Evolutionary conservation across 1,284 basidiomycete genomes (phyloP), one percentile per base, ranked within the genome.

Genomic region (Mycena sp.): DNA sequence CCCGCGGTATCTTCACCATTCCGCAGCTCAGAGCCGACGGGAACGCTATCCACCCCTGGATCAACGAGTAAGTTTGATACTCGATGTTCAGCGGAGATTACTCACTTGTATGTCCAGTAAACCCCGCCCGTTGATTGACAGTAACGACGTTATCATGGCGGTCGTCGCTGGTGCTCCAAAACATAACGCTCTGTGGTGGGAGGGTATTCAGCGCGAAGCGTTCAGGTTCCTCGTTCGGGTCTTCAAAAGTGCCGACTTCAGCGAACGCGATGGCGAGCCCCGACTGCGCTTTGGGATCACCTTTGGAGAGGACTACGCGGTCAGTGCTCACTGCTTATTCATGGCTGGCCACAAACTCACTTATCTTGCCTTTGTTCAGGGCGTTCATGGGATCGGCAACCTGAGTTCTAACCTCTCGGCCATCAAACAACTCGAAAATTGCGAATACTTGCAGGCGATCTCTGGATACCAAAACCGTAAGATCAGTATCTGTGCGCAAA

Each of bases 381-480:
- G 52, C n/a, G n/a, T 22, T 22, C n/a, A 22, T 22, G 22, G 8
- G 11, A 54, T 54, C 52, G 22, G 2, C 8, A 54, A 54, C 52
- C 13, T 54, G 52, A 5, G 6, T 1, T 1, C 22, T 4, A 25
- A 54, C n/a, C n/a, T 25, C n/a, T 5, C n/a, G 11, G 13, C 7
- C 11, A 25, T 59, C 9, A 16, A 14, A 4, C 18, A 20, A 2
- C 34, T 59, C n/a, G 18, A 39, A 10, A n/a, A 59, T n/a, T 9
- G 57, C 38, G 34, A 59, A 20, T 7, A 14, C 16, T 59, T 59
- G 16, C 16, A 39, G 4, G 38, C 38, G 5, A 38, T 59, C 3
- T 62, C 61, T 20, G 61, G 16, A 5, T 62, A 62, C 34, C 61
- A 65, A 41, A 65, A 65, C 13, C 52, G 52, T 65, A 30, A 62